phyloP scores from a whole-genome alignment of 192 early-diverging fungal genomes.

The Umbelopsis vinacea region DNA sequence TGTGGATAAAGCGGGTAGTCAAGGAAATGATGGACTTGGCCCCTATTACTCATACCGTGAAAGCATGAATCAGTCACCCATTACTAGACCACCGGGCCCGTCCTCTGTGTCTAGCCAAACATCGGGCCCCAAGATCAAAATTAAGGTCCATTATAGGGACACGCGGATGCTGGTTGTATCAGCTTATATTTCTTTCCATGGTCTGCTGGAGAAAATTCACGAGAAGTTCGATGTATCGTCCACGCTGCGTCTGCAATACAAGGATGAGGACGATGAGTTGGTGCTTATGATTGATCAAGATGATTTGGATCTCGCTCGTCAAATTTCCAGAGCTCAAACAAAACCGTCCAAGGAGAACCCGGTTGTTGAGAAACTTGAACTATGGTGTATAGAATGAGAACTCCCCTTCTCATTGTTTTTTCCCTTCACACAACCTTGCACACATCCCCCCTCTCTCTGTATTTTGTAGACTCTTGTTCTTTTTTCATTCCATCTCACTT shows the following conservation, averaged over 20 bases:
- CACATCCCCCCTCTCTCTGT: background rate
- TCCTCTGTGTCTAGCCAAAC: background rate
- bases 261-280: constrained; percentile 82
- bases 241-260: constrained; percentile 71
- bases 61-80: background rate
- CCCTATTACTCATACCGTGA: constrained; percentile 2
- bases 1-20: background rate
- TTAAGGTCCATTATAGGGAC: constrained; percentile 67
- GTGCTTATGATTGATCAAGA: constrained; percentile 92
- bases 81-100: background rate
- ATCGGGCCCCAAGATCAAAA: constrained; percentile 34
- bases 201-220: constrained; percentile 53
- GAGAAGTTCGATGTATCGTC: constrained; percentile 58
- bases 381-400: constrained; percentile 17
- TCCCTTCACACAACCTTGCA: background rate
- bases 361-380: constrained; percentile 6
- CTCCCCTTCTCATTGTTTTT: background rate
- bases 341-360: background rate
- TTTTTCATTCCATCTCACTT: background rate
- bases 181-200: constrained; percentile 43
- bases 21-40: background rate
- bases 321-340: constrained; percentile 10
- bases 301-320: constrained; percentile 77
- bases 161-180: constrained; percentile 62
- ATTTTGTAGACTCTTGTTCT: constrained; percentile 5